A percentile compares a stretch with the other conserved stretches of the same genome.
Conservation (phyloP, 352 stramenopile species). For the Lagenidium sp. region DNA sequence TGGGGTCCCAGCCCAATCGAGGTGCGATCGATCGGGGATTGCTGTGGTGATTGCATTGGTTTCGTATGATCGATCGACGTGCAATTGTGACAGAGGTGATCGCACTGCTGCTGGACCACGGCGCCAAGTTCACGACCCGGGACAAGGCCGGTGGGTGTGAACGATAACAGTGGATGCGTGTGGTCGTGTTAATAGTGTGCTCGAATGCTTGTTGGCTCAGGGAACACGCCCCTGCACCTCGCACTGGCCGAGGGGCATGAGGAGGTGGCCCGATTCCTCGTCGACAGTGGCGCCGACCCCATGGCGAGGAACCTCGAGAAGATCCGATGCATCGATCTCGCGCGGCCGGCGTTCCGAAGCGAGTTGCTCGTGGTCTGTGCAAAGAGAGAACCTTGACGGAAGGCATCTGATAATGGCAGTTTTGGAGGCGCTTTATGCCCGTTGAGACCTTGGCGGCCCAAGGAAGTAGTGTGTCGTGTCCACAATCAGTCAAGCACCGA, state of each 20-base stretch:
- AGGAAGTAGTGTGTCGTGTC: too few species aligned
- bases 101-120: constrained; percentile 47
- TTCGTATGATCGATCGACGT: too few species aligned
- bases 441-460: too few species aligned
- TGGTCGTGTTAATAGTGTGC: not conserved
- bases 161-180: not conserved
- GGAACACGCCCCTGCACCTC: constrained; percentile 64
- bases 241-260: constrained; percentile 57
- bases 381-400: constrained; percentile 1
- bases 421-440: too few species aligned
- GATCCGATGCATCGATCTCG: constrained; percentile 44
- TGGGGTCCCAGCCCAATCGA: constrained; percentile 43
- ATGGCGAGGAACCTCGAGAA: constrained; percentile 51
- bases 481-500: too few species aligned
- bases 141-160: constrained; percentile 31
- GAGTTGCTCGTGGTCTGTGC: constrained; percentile 19
- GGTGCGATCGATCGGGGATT: too few species aligned
- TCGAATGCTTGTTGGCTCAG: constrained; percentile 10
- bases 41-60: too few species aligned
- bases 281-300: constrained; percentile 44
- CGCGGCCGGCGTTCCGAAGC: constrained; percentile 29
- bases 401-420: too few species aligned
- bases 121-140: constrained; percentile 38
- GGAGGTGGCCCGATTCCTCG: constrained; percentile 42
- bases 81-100: constrained; percentile 27